Percentiles rank a stretch among this genome's conserved stretches.
These are phyloP conservation scores for Leucaena leucocephala DNA, from an alignment of 306 rosid genomes.

Conservation along the genomic window DNA sequence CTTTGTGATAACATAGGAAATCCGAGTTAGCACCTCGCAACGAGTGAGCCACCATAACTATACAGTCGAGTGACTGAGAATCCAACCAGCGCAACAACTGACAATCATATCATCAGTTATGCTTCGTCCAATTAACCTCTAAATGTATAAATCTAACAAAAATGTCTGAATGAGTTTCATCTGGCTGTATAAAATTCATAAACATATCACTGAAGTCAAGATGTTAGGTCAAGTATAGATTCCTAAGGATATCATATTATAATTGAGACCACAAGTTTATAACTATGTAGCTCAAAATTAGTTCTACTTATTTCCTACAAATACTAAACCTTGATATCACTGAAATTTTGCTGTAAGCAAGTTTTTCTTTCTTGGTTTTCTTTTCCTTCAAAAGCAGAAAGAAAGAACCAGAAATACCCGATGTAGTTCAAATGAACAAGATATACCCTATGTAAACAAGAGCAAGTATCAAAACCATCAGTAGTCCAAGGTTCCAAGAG, in stretches of 20 bases:
- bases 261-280: not conserved
- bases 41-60: not conserved
- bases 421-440: not conserved
- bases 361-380: not conserved
- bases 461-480: not conserved
- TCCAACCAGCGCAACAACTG: not conserved
- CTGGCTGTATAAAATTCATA: not conserved
- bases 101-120: not conserved
- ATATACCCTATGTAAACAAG: not conserved
- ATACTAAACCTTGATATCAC: not conserved
- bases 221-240: not conserved
- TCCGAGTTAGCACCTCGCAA: not conserved
- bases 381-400: not conserved
- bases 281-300: not conserved
- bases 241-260: not conserved
- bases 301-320: not conserved
- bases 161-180: not conserved
- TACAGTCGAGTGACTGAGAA: not conserved
- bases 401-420: not conserved
- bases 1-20: not conserved
- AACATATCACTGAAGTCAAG: not conserved
- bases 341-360: not conserved
- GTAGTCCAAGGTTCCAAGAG: not conserved
- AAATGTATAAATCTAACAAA: conserved; percentile 1
- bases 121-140: not conserved